Evolutionary conservation across 345 rosid species (phyloP).

Genomic region (Adansonia digitata): DNA sequence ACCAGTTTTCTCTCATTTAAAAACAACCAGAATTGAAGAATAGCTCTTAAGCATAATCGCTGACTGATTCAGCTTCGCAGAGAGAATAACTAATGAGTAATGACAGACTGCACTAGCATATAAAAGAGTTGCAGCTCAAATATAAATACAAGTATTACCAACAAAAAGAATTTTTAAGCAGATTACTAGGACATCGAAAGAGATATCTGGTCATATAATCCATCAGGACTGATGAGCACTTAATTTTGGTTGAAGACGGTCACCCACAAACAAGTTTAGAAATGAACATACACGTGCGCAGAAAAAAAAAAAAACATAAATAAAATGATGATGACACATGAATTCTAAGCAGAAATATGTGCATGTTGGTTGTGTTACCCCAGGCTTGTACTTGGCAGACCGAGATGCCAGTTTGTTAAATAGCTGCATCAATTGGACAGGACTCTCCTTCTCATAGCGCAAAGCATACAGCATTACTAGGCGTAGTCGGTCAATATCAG

Average conservation of each 20-base stretch:
- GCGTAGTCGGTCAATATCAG: constrained; percentile 81
- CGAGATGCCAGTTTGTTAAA: constrained; percentile 85
- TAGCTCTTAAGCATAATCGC: neutral
- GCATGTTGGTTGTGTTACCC: constrained; percentile 48
- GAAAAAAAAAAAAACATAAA: neutral
- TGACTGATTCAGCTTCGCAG: neutral
- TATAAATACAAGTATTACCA: neutral
- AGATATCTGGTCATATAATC: neutral
- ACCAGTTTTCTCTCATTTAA: constrained; percentile 1
- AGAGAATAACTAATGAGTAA: neutral
- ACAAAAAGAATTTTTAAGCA: neutral
- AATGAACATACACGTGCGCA: neutral
- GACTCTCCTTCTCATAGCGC: constrained; percentile 96
- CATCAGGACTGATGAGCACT: neutral
- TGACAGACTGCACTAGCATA: neutral
- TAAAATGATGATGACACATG: neutral
- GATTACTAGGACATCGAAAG: neutral
- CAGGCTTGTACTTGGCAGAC: constrained; percentile 90
- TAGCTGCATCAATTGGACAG: constrained; percentile 96
- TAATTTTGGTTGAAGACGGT: neutral
- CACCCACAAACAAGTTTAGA: neutral
- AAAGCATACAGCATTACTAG: constrained; percentile 91
- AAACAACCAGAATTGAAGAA: neutral
- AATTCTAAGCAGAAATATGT: constrained; percentile 9
- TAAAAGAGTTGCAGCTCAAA: neutral